Evolutionary conservation across 2,329 filamentous ascomycete genomes (phyloP), one percentile per base, ranked within the genome.

Genomic region (Fusarium heterosporum): DNA sequence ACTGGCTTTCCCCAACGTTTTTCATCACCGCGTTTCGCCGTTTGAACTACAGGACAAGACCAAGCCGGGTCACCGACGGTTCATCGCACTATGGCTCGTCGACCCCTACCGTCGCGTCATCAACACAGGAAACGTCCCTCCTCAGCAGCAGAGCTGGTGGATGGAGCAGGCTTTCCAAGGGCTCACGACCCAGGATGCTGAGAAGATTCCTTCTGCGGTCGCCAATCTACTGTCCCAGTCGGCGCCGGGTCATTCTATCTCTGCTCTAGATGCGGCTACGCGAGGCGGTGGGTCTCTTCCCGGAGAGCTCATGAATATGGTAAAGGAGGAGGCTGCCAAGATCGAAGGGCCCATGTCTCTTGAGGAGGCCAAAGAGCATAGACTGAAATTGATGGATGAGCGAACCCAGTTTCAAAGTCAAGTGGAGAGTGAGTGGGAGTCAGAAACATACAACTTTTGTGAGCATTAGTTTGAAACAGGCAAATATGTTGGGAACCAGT

Each of bases 21-120:
- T 70, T 12, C 69, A 72, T 1, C 69, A 72, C 2, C 30, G 66
- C 1, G 61, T 70, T 3, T 66, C 64, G 1, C 75, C 79, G 0
- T 87, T 88, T 61, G 62, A 72, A 4, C 77, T 87, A 1, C 71
- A 64, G 1, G 85, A 88, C 55, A 68, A 63, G 1, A 80, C 80
- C 0, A 81, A 79, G 56, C 79, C 83, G 0, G 86, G 85, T 0
- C 82, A 86, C 63, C 77, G 84, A 0, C 81, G 83, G 38, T 83
- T 87, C 42, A 75, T 88, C 3, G 82, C 82, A 0, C 73, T 88
- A 4, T 88, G 82, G 73, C 78, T 88, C 0, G 81, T 88, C 1
- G 84, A 87, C 51, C 86, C 85, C 0, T 65, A 79, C 13, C 70
- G 73, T 0, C 79, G 78, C 0, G 61, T 78, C n/a, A 71, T 77